A percentile compares a stretch with the other conserved stretches of the same genome.
Conservation (phyloP, 2,329 filamentous ascomycete species). For the Thelonectria discophora region DNA sequence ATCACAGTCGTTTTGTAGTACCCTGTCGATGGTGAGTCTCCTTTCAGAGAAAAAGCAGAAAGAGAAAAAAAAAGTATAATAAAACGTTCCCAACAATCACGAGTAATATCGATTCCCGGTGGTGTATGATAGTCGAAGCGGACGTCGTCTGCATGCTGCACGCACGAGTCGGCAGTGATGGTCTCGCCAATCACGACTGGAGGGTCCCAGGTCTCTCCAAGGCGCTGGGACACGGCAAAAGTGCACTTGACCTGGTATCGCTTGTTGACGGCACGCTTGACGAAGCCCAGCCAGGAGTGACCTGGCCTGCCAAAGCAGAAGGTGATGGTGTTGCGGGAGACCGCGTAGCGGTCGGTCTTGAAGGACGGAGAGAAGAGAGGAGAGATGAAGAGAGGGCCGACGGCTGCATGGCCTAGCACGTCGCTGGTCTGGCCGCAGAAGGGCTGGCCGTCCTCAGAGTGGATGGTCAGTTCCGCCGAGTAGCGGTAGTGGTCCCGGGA, state of each 20-base stretch:
- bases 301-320: neutral
- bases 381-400: neutral
- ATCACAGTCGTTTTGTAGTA: neutral
- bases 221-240: neutral
- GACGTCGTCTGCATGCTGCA: neutral
- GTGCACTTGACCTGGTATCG: neutral
- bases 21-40: neutral
- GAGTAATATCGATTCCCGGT: neutral
- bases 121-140: neutral
- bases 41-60: neutral
- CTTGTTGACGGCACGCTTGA: neutral
- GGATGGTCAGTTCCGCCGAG: neutral
- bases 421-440: neutral
- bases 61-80: neutral
- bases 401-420: neutral
- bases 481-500: neutral
- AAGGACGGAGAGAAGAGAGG: neutral
- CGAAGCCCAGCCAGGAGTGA: neutral
- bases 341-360: neutral
- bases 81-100: neutral
- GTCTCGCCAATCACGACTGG: neutral
- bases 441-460: neutral
- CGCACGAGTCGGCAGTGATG: neutral
- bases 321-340: neutral
- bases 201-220: neutral